phyloP scores from a whole-genome alignment of 768 basidiomycete species.

The Mycena filopes region DNA sequence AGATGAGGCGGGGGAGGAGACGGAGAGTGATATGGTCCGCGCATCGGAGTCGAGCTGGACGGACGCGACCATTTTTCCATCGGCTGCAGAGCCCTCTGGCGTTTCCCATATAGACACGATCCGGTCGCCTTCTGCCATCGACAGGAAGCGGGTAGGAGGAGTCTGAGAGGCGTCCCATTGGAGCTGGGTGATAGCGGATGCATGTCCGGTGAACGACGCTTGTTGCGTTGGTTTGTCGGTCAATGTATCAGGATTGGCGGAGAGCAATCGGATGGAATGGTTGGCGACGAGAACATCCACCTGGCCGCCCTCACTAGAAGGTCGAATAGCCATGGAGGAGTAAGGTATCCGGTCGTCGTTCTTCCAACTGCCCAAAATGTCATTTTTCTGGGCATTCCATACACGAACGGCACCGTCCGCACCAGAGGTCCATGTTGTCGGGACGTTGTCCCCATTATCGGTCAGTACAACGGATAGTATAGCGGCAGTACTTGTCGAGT shows the following conservation, averaged over 20 bases:
- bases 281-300: conserved; percentile 66
- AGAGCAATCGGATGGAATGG: conserved; percentile 67
- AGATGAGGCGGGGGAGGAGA: conserved; percentile 40
- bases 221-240: conserved; percentile 56
- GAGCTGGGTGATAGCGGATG: conserved; percentile 62
- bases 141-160: conserved; percentile 61
- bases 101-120: conserved; percentile 72
- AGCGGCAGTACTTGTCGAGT: conserved; percentile 63
- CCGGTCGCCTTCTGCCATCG: conserved; percentile 71
- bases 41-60: conserved; percentile 74
- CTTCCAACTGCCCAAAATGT: conserved; percentile 62
- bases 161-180: conserved; percentile 60
- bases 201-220: conserved; percentile 72
- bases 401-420: conserved; percentile 65
- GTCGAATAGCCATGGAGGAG: conserved; percentile 60
- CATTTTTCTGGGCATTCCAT: conserved; percentile 66
- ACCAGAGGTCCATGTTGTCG: conserved; percentile 65
- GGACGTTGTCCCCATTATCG: conserved; percentile 41
- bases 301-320: conserved; percentile 49
- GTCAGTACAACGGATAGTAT: conserved; percentile 59
- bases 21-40: conserved; percentile 53
- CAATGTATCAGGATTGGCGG: conserved; percentile 45
- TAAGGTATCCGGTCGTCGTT: conserved; percentile 69
- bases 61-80: conserved; percentile 67
- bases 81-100: conserved; percentile 49